Conservation (phyloP, 805 yeast genomes). For the Yarrowia sp. region DNA sequence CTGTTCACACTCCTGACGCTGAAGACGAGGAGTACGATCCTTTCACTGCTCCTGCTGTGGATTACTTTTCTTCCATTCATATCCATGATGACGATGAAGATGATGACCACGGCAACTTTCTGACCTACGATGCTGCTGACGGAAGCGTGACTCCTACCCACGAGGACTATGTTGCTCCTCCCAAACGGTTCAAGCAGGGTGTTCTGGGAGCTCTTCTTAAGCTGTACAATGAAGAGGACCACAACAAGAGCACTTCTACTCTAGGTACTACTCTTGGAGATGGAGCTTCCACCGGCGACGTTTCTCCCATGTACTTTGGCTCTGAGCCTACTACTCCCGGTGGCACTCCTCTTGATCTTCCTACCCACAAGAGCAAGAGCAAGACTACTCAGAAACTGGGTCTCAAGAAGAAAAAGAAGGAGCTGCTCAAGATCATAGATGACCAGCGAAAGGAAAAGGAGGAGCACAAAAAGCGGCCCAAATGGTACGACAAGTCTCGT, state of each 20-base stretch:
- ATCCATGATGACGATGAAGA: conserved; percentile 24
- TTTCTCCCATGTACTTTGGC: background rate
- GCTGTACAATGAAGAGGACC: conserved; percentile 47
- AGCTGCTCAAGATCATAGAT: conserved; percentile 3
- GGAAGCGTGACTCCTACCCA: conserved; percentile 29
- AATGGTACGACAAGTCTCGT: conserved; percentile 19
- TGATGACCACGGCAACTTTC: conserved; percentile 25
- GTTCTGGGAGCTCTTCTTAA: conserved; percentile 74
- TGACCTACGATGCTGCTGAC: conserved; percentile 25
- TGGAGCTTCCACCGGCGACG: conserved; percentile 16
- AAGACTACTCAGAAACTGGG: conserved; percentile 13
- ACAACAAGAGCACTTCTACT: conserved; percentile 26
- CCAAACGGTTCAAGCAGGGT: conserved; percentile 74
- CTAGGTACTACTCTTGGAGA: conserved; percentile 19
- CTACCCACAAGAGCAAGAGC: background rate
- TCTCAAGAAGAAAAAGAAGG: conserved; percentile 8
- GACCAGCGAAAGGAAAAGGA: conserved; percentile 17
- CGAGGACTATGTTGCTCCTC: conserved; percentile 54
- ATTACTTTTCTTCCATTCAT: conserved; percentile 29
- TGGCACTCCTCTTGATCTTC: conserved; percentile 1
- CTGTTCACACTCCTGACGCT: conserved; percentile 33
- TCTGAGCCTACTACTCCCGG: conserved; percentile 16
- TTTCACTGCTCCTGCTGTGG: conserved; percentile 35
- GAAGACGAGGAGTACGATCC: conserved; percentile 30
- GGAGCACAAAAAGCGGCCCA: background rate